Conservation (phyloP, 179 eudicot species). For the Pouteria campechiana region DNA sequence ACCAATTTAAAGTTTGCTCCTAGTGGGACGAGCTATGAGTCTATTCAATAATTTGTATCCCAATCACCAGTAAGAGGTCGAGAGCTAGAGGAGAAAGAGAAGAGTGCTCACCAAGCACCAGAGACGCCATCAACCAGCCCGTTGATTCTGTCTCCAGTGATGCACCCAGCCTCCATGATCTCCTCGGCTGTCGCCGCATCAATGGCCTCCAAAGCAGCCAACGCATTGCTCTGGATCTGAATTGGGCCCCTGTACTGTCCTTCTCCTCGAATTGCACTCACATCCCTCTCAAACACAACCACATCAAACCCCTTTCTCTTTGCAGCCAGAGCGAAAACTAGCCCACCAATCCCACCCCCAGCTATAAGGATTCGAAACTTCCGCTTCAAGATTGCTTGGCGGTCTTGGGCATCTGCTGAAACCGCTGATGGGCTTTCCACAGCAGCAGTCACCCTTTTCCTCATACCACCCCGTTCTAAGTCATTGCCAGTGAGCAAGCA, state of each 20-base stretch:
- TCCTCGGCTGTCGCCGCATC: conserved; percentile 87
- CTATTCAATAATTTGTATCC: no score
- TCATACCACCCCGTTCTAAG: no score
- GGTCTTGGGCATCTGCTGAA: no score
- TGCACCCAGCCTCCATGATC: conserved; percentile 76
- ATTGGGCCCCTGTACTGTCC: conserved; percentile 95
- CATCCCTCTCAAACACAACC: conserved; percentile 79
- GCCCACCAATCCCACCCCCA: conserved; percentile 91
- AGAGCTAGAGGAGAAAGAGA: no score
- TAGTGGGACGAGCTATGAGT: no score
- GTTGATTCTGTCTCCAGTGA: conserved; percentile 82
- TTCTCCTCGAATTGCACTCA: conserved; percentile 91
- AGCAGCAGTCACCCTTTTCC: no score
- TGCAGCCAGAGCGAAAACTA: conserved; percentile 86
- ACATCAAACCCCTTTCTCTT: conserved; percentile 84
- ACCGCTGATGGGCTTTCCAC: no score
- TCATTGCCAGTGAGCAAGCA: no score
- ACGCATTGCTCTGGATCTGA: conserved; percentile 90
- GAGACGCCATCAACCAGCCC: conserved; percentile 86
- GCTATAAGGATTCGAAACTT: conserved; percentile 64
- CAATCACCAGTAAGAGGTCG: no score
- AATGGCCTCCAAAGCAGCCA: conserved; percentile 96
- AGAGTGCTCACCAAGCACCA: conserved; percentile 50
- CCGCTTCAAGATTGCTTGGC: no score
- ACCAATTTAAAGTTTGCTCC: no score